Base-by-base conservation (phyloP, 371 early-diverging fungal species). In the Rhizopus arrhizus region DNA sequence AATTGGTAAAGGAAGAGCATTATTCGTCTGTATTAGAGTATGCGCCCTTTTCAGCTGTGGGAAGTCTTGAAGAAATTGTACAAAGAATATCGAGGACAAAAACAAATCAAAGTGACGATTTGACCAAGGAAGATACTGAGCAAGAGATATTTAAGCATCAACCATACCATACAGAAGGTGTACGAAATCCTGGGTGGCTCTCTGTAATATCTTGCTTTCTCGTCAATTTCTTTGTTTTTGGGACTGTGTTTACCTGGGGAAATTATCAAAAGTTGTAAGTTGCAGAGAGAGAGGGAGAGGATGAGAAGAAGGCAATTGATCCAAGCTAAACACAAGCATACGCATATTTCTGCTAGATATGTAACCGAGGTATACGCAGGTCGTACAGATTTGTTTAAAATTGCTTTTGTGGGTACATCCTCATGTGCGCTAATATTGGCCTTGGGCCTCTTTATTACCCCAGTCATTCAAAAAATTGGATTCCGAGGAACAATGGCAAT, bases 361-460 rank as follows among this genome's bases (percentile, higher is more conserved):
- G 33, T 83, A 51, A 42, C 69, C 45, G 50, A 80, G 49, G 54
- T 81, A 15, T 61, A 63, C 60, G 70, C 56, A 52, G 56, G 72
- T 38, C 51, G 70, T 56, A 60, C 78, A 5, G 55, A 63, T 40
- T n/a, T 65, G 6, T 64, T 78, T 16, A 57, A 56, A 40, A 75
- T 85, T 41, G 77, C 86, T 0, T 83, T 84, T 76, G 75, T 84
- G 8, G 86, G 86, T 33, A 80, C 80, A 16, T 69, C 83, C 6
- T 79, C 78, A 5, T 69, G 70, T 22, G 78, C 82, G 0, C 48
- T 73, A 36, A 54, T 84, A 53, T 63, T 81, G 22, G 68, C 78
- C 10, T 64, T 78, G 1, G 89, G 88, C 2, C 66, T 87, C 5
- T 79, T 89, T 22, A 77, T 86, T 5, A 83, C 88, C 0, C 86